Conservation (phyloP, 305 asterid species). For the Fraxinus albicans region DNA sequence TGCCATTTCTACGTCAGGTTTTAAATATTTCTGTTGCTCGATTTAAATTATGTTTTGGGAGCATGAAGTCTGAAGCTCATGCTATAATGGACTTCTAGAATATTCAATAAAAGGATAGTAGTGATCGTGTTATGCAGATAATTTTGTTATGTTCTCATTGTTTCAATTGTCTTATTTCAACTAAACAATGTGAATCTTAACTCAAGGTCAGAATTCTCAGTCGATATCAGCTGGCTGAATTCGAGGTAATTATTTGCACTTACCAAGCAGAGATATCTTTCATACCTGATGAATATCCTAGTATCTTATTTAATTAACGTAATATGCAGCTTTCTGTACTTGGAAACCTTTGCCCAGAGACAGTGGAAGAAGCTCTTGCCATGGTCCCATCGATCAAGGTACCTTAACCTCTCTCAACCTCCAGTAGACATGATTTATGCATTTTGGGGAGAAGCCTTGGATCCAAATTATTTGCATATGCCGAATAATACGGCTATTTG, state of each 20-base stretch:
- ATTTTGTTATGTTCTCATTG: neutral
- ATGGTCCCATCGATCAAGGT: conserved; percentile 95
- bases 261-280: neutral
- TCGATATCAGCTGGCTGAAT: conserved; percentile 77
- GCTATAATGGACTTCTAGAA: neutral
- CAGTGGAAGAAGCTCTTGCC: conserved; percentile 81
- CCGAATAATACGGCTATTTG: neutral
- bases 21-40: neutral
- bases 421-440: neutral
- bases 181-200: conserved; percentile 34
- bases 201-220: conserved; percentile 48
- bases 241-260: conserved; percentile 52
- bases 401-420: conserved; percentile 16
- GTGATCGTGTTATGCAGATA: neutral
- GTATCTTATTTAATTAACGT: neutral
- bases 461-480: neutral
- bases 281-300: neutral
- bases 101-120: neutral
- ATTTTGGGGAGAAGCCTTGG: neutral
- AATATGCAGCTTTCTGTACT: conserved; percentile 64
- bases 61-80: conserved; percentile 5
- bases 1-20: neutral
- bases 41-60: neutral
- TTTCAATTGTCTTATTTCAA: neutral
- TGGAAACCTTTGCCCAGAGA: conserved; percentile 91